Conservation (phyloP, 306 rosid species). For the Quercus parvula region DNA sequence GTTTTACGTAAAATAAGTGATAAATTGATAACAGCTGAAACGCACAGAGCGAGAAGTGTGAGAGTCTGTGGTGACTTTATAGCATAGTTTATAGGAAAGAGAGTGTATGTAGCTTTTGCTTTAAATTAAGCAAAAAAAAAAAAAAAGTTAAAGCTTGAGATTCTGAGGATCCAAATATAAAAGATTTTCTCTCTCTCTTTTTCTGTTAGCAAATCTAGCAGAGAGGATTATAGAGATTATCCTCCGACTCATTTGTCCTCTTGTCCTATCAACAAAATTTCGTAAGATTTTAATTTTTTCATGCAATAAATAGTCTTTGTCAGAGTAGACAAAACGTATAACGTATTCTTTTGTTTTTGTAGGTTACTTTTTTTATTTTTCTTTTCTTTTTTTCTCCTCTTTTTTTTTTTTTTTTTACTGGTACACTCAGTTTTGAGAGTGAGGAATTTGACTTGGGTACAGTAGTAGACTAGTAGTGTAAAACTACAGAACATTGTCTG, state of each 20-base stretch:
- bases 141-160: constrained; percentile 53
- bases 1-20: not conserved
- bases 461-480: not conserved
- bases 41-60: not conserved
- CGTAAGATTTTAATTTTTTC: constrained; percentile 14
- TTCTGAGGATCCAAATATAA: constrained; percentile 85
- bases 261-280: constrained; percentile 35
- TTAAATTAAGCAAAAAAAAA: constrained; percentile 27
- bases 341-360: not conserved
- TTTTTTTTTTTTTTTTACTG: not conserved
- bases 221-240: constrained; percentile 17
- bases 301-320: constrained; percentile 23
- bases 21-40: not conserved
- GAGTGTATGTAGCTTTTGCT: constrained; percentile 13
- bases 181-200: constrained; percentile 46
- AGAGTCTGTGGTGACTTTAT: not conserved
- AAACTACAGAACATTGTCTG: not conserved
- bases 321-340: constrained; percentile 36
- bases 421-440: not conserved
- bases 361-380: too few species aligned
- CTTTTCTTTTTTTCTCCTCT: too few species aligned
- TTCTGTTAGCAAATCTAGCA: constrained; percentile 53
- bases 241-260: constrained; percentile 50
- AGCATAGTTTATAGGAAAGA: not conserved
- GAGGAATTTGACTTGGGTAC: constrained; percentile 20